phyloP scores from a whole-genome alignment of 164 flowering plant genomes.

The Chimonanthus praecox region DNA sequence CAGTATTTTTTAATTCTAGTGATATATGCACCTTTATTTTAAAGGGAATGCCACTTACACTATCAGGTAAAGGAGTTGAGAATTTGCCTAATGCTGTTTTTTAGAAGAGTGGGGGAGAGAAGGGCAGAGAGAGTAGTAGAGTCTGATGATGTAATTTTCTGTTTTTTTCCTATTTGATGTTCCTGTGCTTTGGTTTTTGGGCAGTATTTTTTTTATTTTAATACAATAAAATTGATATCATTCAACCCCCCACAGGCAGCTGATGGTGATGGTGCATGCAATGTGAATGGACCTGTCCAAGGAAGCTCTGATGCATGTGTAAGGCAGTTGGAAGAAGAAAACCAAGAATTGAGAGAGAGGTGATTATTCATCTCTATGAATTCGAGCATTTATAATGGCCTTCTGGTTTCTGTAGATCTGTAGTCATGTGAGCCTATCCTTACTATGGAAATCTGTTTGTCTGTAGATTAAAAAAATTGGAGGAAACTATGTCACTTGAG shows the following conservation, averaged over 20 bases:
- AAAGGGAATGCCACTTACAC: too few relatives aligned
- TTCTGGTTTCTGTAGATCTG: background rate
- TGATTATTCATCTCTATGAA: constrained; percentile 8
- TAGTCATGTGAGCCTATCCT: background rate
- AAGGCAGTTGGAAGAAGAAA: constrained; percentile 43
- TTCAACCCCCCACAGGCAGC: constrained; percentile 18
- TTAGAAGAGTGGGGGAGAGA: too few relatives aligned
- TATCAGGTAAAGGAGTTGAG: too few relatives aligned
- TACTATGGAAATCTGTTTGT: background rate
- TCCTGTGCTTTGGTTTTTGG: too few relatives aligned
- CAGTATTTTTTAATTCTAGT: too few relatives aligned
- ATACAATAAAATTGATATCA: too few relatives aligned
- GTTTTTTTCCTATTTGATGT: too few relatives aligned
- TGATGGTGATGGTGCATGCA: constrained; percentile 11
- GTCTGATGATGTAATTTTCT: too few relatives aligned
- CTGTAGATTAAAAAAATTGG: constrained; percentile 42
- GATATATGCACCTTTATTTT: too few relatives aligned
- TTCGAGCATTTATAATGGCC: background rate
- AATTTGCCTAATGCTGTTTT: too few relatives aligned
- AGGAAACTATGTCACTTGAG: constrained; percentile 29
- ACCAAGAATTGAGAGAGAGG: constrained; percentile 45
- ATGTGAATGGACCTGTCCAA: constrained; percentile 8
- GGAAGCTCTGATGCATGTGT: constrained; percentile 9
- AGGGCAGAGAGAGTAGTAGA: too few relatives aligned
- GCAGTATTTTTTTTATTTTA: too few relatives aligned